Evolutionary conservation across 768 basidiomycete species (phyloP).

Genomic region (Mycena vulgaris): DNA sequence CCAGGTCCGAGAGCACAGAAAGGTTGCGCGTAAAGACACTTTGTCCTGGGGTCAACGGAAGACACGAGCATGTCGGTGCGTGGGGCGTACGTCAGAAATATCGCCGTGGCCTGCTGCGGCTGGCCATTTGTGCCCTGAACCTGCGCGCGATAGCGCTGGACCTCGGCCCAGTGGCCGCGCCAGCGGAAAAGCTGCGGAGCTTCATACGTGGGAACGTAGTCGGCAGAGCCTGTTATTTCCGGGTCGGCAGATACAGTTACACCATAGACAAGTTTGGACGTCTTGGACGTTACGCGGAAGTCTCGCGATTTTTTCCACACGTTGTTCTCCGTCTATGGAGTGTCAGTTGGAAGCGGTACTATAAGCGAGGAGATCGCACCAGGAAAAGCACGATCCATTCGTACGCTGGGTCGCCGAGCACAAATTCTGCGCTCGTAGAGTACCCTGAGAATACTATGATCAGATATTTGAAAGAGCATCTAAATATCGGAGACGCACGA

Average conservation of each 20-base stretch:
- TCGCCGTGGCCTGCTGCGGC: conserved; percentile 40
- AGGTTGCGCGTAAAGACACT: conserved; percentile 61
- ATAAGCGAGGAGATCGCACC: conserved; percentile 46
- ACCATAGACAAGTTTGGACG: conserved; percentile 58
- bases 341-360: neutral
- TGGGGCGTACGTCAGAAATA: conserved; percentile 50
- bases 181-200: conserved; percentile 59
- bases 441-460: conserved; percentile 55
- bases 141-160: conserved; percentile 48
- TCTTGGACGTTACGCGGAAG: conserved; percentile 58
- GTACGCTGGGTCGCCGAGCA: conserved; percentile 62
- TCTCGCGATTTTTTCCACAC: conserved; percentile 60
- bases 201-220: conserved; percentile 59
- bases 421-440: conserved; percentile 61
- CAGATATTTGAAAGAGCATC: neutral
- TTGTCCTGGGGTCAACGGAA: neutral
- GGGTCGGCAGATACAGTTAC: conserved; percentile 46
- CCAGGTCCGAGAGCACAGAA: conserved; percentile 51
- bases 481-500: conserved; percentile 12
- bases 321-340: conserved; percentile 55
- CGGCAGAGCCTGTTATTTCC: conserved; percentile 47
- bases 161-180: conserved; percentile 59
- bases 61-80: no score
- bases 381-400: conserved; percentile 65
- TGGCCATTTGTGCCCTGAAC: conserved; percentile 32